Evolutionary conservation across 2,329 filamentous ascomycete genomes (phyloP), one percentile per base, ranked within the genome.

Genomic region (Curvularia sp.): DNA sequence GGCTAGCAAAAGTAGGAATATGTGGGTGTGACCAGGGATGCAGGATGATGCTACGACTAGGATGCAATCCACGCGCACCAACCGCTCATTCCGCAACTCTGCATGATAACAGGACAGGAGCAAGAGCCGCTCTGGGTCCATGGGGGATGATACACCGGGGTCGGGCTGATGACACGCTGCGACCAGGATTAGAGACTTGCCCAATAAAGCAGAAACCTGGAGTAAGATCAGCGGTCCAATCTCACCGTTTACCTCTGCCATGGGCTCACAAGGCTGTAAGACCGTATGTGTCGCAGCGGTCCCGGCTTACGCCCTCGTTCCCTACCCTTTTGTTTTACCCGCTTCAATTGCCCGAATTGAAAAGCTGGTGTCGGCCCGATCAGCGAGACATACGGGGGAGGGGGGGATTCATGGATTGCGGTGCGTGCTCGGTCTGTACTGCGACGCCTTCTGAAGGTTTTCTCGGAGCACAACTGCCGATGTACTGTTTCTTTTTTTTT

Each of bases 201-300:
- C 58, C 50, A 58, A 58, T 54, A 36, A 54, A 28, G 41, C 18
- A 34, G 49, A n/a, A 27, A n/a, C 36, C 30, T 13, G 43, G 41
- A 45, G 34, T 47, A 43, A 21, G 39, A 57, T 50, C 50, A 50
- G 28, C 54, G 28, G 34, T 27, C 19, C 42, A 42, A 28, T 51
- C 50, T 49, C 50, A 55, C 58, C 50, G 50, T 60, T 58, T 60
- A 54, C 58, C 58, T 45, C 43, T 54, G 28, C 36, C 41, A 43
- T 47, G 54, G 58, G 50, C 46, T 32, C 32, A 53, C 54, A 53
- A 38, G 38, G 53, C 53, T 56, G 53, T 51, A 59, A 60, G 50
- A 46, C 51, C 41, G 47, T 34, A 21, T 49, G 52, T 57, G 50
- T 45, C 41, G 38, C 49, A 54, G 55, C 50, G 38, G 50, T 43